These are phyloP conservation scores for Massariosphaeria phaeospora DNA, from an alignment of 495 filamentous ascomycete genomes.

Conservation along the genomic window DNA sequence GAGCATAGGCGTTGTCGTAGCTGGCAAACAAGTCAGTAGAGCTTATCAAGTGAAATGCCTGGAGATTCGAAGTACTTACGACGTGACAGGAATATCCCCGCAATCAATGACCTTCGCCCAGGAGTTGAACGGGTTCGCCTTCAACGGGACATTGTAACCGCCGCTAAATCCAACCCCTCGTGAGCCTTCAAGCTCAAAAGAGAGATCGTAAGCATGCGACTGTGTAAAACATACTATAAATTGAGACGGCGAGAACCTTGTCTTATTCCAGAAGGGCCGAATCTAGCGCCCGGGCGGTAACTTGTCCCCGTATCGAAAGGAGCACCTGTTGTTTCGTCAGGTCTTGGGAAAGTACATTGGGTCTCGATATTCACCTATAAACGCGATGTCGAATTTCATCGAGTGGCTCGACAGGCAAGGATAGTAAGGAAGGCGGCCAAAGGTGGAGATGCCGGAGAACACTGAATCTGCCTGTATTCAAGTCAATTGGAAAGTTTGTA, in stretches of 20 bases:
- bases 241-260: slow-evolving; percentile 69
- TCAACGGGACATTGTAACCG: slow-evolving; percentile 56
- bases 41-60: too few relatives aligned
- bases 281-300: slow-evolving; percentile 77
- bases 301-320: slow-evolving; percentile 66
- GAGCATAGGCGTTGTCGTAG: slow-evolving; percentile 44
- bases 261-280: slow-evolving; percentile 75
- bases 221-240: slow-evolving; percentile 52
- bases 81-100: slow-evolving; percentile 44
- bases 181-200: slow-evolving; percentile 45
- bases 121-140: slow-evolving; percentile 43
- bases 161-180: slow-evolving; percentile 52
- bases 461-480: slow-evolving; percentile 57
- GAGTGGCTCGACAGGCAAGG: slow-evolving; percentile 67
- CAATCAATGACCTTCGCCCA: slow-evolving; percentile 45
- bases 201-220: slow-evolving; percentile 25
- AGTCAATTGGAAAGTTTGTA: slow-evolving; percentile 6
- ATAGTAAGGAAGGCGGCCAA: slow-evolving; percentile 70
- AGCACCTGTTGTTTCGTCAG: slow-evolving; percentile 42
- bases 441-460: slow-evolving; percentile 51
- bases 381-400: slow-evolving; percentile 44
- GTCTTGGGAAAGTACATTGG: too few relatives aligned
- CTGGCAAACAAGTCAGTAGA: slow-evolving; percentile 13
- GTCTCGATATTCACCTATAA: too few relatives aligned
- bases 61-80: slow-evolving; percentile 40